Percentiles rank a stretch among this genome's conserved stretches.
Conservation (phyloP, 108 stramenopile species). For the Mediolabrus comicus region DNA sequence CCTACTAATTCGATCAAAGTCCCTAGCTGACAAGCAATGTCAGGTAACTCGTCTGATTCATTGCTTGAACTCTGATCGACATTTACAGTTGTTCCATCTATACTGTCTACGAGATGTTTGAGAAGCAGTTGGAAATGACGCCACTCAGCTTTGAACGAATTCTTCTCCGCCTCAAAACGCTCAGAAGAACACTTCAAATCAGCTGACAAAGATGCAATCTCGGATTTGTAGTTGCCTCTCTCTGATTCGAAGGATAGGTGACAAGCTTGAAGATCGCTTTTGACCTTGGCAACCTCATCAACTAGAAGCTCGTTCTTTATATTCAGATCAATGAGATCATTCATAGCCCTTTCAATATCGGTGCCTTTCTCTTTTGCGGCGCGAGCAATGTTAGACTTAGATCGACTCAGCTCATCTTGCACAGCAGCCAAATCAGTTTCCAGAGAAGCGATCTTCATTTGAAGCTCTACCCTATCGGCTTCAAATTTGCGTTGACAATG, state of each 20-base stretch:
- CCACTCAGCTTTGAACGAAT: constrained; percentile 12
- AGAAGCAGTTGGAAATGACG: constrained; percentile 4
- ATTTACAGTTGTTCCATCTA: background rate
- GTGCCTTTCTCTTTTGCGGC: background rate
- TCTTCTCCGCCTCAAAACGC: background rate
- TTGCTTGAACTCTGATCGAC: background rate
- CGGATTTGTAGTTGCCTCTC: background rate
- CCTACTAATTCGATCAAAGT: background rate
- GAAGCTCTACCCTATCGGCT: background rate
- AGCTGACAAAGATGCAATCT: background rate
- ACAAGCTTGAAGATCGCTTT: background rate
- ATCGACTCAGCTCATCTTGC: background rate
- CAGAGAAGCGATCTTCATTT: background rate
- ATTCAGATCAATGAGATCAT: background rate
- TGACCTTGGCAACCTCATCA: background rate
- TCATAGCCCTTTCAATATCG: background rate
- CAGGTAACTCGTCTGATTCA: constrained; percentile 3
- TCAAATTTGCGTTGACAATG: background rate
- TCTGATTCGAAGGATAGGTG: background rate
- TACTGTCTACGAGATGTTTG: background rate
- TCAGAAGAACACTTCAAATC: constrained; percentile 8
- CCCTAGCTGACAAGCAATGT: constrained; percentile 10
- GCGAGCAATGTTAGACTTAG: background rate
- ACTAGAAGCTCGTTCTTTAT: background rate
- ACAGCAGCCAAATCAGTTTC: background rate